Evolutionary conservation across 1,284 basidiomycete species (phyloP).

Genomic region (Leccinum colubrinum): DNA sequence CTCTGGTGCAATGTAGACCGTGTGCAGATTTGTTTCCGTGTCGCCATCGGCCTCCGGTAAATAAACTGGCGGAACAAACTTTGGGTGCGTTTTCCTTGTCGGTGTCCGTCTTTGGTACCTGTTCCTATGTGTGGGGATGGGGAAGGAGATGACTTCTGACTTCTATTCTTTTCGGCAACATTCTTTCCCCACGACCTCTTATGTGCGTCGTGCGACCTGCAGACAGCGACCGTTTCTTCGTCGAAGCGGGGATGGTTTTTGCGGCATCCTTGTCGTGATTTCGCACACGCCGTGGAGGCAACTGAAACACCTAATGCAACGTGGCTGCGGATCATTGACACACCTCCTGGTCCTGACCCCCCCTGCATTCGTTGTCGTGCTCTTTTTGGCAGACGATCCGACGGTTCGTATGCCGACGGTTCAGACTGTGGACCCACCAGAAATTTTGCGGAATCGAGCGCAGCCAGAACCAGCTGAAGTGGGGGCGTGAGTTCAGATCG

Average conservation of each 20-base stretch:
- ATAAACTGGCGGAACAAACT: not conserved
- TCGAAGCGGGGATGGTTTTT: too few relatives aligned
- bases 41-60: conserved; percentile 18
- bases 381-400: conserved; percentile 27
- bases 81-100: conserved; percentile 22
- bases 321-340: conserved; percentile 13
- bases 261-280: too few relatives aligned
- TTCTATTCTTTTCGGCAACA: too few relatives aligned
- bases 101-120: not conserved
- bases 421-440: conserved; percentile 41
- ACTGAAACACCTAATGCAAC: conserved; percentile 31
- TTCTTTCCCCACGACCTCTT: too few relatives aligned
- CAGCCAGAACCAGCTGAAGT: conserved; percentile 28
- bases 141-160: too few relatives aligned
- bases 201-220: too few relatives aligned
- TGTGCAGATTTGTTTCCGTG: conserved; percentile 24
- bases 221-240: too few relatives aligned
- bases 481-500: conserved; percentile 37
- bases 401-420: conserved; percentile 38
- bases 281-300: conserved; percentile 15
- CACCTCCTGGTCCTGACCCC: too few relatives aligned
- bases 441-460: conserved; percentile 41
- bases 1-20: conserved; percentile 21
- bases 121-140: too few relatives aligned
- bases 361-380: not conserved